These are phyloP conservation scores for Cichorium intybus DNA, from an alignment of 140 eudicot species.

Conservation along the genomic window DNA sequence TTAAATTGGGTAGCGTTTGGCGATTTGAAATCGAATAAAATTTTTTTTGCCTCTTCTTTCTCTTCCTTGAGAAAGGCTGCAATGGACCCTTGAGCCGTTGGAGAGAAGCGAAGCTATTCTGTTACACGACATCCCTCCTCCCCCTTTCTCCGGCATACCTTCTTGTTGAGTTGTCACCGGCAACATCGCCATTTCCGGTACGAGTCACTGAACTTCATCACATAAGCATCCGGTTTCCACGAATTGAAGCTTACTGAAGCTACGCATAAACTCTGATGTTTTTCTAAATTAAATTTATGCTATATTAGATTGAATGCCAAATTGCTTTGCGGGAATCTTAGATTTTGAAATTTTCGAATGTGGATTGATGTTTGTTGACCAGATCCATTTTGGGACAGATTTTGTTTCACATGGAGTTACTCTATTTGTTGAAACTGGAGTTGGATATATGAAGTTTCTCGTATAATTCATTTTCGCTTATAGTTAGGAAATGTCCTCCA, in stretches of 20 bases:
- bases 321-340: neutral
- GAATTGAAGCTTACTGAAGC: neutral
- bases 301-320: neutral
- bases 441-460: slow-evolving; percentile 1
- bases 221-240: neutral
- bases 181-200: slow-evolving; percentile 18
- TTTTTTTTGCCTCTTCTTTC: slow-evolving; percentile 12
- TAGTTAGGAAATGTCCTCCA: neutral
- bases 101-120: neutral
- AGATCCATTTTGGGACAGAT: slow-evolving; percentile 5
- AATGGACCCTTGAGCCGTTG: slow-evolving; percentile 5
- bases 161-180: neutral
- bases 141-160: slow-evolving; percentile 8
- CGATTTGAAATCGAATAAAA: slow-evolving; percentile 18
- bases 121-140: neutral
- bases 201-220: neutral
- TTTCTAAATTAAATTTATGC: neutral
- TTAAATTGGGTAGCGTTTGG: neutral
- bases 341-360: slow-evolving; percentile 6
- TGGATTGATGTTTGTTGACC: slow-evolving; percentile 5
- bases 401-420: neutral
- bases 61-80: slow-evolving; percentile 1
- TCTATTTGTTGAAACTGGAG: neutral
- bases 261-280: neutral
- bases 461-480: neutral